Base-by-base conservation (phyloP, 2,329 filamentous ascomycete genomes). In the Iodosphaeria phyllophila region DNA sequence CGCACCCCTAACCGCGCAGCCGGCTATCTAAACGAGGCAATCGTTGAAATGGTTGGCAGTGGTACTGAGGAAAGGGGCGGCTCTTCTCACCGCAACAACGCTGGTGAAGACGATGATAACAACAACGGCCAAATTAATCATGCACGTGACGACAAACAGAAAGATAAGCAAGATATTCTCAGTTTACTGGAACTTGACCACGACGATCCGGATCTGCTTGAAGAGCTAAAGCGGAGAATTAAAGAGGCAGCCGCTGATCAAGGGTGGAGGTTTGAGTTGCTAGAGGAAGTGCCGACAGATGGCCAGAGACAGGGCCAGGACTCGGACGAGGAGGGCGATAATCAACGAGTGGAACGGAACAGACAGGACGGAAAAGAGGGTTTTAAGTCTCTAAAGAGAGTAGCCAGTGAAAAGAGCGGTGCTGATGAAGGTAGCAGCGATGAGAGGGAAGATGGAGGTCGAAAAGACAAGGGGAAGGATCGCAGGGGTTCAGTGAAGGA, bases 191-290 rank as follows among this genome's bases (percentile, higher is more conserved):
- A 84, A 32, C 54, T 91, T 18, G 64, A 71, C 39, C 64, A 67
- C 9, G 54, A 86, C 16, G 64, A 73, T 27, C 64, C 64, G 0
- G 61, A 73, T 23, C 59, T 72, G 21, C 58, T 92, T 3, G 71
- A 84, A 36, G 58, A 70, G 22, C 55, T 92, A 42, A 64, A 64
- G 38, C 60, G 70, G 32, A 58, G 78, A 40, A 49, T 92, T 29
- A 60, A 77, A 42, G 63, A 69, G 37, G 42, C 77, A 20, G 78
- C 79, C 0, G 65, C 70, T 3, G 69, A 74, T 6, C 65, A 71
- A 34, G 69, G 70, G 10, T 92, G 83, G 82, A 76, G 72, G 38
- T 54, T 92, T 30, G 78, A 89, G 46, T 58, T 89, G 9, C 66
- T 89, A 1, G 75, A 89, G 39, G 58, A 68, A 8, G 64, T 73